These are phyloP conservation scores for Batrachochytrium dendrobatidis DNA, from an alignment of 371 early-diverging fungal genomes.

Conservation along the genomic window DNA sequence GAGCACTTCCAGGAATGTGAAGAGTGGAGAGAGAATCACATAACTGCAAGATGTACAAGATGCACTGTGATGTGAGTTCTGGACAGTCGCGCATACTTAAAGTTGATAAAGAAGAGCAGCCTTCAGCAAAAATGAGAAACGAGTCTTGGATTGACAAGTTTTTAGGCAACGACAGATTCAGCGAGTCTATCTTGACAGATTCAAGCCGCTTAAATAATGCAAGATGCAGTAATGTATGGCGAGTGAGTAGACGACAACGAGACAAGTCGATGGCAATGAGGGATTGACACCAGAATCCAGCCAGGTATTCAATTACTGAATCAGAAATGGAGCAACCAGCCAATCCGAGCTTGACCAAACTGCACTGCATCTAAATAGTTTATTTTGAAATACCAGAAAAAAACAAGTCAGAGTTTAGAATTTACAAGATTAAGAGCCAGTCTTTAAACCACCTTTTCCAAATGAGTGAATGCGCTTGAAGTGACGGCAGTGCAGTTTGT, in stretches of 20 bases:
- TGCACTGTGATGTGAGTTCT: too few species aligned
- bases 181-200: neutral
- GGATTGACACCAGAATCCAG: neutral
- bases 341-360: neutral
- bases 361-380: neutral
- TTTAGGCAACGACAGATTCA: neutral
- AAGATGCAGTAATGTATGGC: neutral
- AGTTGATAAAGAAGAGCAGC: too few species aligned
- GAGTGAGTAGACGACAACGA: neutral
- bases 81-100: too few species aligned
- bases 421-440: too few species aligned
- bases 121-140: too few species aligned
- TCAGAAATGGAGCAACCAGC: neutral
- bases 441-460: too few species aligned
- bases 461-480: neutral
- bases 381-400: too few species aligned
- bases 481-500: neutral
- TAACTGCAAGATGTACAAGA: too few species aligned
- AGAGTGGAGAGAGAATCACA: too few species aligned
- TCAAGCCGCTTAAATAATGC: neutral
- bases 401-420: too few species aligned
- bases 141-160: neutral
- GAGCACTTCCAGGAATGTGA: too few species aligned
- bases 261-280: neutral
- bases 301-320: neutral